A percentile compares a stretch with the other conserved stretches of the same genome.
Conservation (phyloP, 768 basidiomycete species). For the Pleurotus cornucopiae region DNA sequence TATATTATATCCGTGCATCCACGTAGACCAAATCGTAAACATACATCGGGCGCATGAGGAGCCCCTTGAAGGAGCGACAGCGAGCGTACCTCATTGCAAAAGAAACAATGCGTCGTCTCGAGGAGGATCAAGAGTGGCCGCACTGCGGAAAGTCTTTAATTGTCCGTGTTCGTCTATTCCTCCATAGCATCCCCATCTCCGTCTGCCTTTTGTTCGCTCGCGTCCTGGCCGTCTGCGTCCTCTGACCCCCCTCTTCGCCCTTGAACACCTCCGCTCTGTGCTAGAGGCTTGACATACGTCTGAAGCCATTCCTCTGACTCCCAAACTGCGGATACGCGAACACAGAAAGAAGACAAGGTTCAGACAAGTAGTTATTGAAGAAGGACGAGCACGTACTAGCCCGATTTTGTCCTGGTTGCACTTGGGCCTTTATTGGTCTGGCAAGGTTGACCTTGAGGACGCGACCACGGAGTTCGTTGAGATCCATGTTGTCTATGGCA, state of each 20-base stretch:
- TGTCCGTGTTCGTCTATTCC: conserved; percentile 34
- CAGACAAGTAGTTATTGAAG: neutral
- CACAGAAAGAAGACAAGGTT: neutral
- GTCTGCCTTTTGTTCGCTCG: conserved; percentile 20
- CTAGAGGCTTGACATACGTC: conserved; percentile 74
- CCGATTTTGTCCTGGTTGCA: conserved; percentile 68
- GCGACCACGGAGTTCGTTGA: conserved; percentile 80
- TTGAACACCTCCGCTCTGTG: conserved; percentile 68
- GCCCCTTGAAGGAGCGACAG: too few relatives aligned
- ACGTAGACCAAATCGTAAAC: neutral
- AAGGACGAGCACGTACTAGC: conserved; percentile 49
- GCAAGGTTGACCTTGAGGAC: conserved; percentile 84
- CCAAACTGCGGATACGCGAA: conserved; percentile 54
- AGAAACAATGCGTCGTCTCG: too few relatives aligned
- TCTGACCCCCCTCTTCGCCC: conserved; percentile 32
- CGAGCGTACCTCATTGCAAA: too few relatives aligned
- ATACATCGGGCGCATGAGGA: too few relatives aligned
- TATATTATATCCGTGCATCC: too few relatives aligned
- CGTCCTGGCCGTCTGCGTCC: conserved; percentile 18
- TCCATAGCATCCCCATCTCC: conserved; percentile 57
- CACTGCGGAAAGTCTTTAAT: too few relatives aligned
- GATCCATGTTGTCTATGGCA: conserved; percentile 98
- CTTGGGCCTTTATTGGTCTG: conserved; percentile 69
- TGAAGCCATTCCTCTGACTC: conserved; percentile 93
- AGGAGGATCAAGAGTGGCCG: too few relatives aligned